Evolutionary conservation across 1,284 basidiomycete species (phyloP).

Genomic region (Neotropicomus parvogracilis): DNA sequence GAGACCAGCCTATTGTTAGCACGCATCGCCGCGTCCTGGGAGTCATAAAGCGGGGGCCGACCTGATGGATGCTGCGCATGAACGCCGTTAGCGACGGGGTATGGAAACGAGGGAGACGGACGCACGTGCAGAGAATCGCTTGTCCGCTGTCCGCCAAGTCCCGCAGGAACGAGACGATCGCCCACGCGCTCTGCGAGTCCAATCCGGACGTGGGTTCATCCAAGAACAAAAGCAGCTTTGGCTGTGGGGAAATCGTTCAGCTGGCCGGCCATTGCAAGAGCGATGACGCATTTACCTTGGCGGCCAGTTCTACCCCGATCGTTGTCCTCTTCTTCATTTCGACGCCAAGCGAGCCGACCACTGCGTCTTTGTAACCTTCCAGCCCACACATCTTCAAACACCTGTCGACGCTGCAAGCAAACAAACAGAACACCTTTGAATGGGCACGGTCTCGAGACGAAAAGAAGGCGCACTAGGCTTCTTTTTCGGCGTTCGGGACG

Average conservation of each 20-base stretch:
- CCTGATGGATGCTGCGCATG: slow-evolving; percentile 25
- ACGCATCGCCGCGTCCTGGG: background rate
- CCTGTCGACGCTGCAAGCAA: slow-evolving; percentile 58
- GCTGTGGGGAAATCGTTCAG: slow-evolving; percentile 40
- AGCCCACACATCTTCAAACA: slow-evolving; percentile 80
- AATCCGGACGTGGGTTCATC: slow-evolving; percentile 84
- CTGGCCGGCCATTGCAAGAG: no score
- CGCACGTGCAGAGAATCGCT: slow-evolving; percentile 73
- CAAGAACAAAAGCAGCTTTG: slow-evolving; percentile 74
- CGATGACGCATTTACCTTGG: no score
- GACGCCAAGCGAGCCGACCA: slow-evolving; percentile 73
- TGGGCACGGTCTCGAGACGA: background rate
- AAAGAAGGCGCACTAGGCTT: slow-evolving; percentile 56
- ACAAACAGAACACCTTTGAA: no score
- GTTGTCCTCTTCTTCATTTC: slow-evolving; percentile 79
- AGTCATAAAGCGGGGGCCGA: background rate
- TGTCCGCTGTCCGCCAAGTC: slow-evolving; percentile 79
- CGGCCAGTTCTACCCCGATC: slow-evolving; percentile 80
- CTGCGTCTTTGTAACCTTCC: slow-evolving; percentile 65
- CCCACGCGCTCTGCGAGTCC: slow-evolving; percentile 88
- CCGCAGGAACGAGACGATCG: slow-evolving; percentile 75
- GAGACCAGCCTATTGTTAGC: slow-evolving; percentile 34
- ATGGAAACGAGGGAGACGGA: slow-evolving; percentile 27
- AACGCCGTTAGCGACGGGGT: background rate
- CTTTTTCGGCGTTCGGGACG: slow-evolving; percentile 70